These are phyloP conservation scores for Myxozyma geophila DNA, from an alignment of 805 yeast species.

Conservation along the genomic window DNA sequence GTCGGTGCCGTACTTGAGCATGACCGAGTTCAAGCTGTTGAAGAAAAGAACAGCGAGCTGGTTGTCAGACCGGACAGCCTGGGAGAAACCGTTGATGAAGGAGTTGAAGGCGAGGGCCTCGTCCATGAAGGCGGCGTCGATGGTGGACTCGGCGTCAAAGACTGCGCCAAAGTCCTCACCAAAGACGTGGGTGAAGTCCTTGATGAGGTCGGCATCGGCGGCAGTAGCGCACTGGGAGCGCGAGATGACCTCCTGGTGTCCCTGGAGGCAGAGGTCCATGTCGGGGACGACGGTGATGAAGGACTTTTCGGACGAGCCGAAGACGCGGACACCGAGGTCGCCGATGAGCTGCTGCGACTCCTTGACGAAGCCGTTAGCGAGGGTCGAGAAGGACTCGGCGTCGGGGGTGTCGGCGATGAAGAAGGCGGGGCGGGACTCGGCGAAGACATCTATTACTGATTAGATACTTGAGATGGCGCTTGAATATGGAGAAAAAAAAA, in stretches of 20 bases:
- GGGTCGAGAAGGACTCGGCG: slow-evolving; percentile 32
- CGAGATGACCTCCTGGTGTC: slow-evolving; percentile 33
- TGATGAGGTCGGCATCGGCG: slow-evolving; percentile 20
- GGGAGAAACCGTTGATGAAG: slow-evolving; percentile 31
- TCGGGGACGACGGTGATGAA: slow-evolving; percentile 37
- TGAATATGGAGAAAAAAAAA: background rate
- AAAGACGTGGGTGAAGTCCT: slow-evolving; percentile 27
- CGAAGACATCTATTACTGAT: slow-evolving; percentile 24
- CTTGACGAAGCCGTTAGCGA: slow-evolving; percentile 33
- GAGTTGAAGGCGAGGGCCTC: slow-evolving; percentile 36
- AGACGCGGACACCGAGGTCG: slow-evolving; percentile 35
- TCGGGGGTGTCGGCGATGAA: slow-evolving; percentile 36
- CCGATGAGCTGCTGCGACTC: slow-evolving; percentile 38
- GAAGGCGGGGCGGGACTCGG: slow-evolving; percentile 35
- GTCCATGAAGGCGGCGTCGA: slow-evolving; percentile 36
- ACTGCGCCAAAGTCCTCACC: slow-evolving; percentile 28
- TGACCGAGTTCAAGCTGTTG: slow-evolving; percentile 29
- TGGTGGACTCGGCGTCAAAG: slow-evolving; percentile 30
- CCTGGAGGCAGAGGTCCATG: slow-evolving; percentile 33
- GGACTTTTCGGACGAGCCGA: slow-evolving; percentile 25
- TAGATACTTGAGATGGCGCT: too few relatives aligned
- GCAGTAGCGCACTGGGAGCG: slow-evolving; percentile 33
- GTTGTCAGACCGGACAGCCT: slow-evolving; percentile 32
- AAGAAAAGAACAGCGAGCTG: slow-evolving; percentile 36
- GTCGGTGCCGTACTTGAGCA: slow-evolving; percentile 33